Conservation (phyloP, 345 rosid genomes). For the Orychophragmus violaceus region DNA sequence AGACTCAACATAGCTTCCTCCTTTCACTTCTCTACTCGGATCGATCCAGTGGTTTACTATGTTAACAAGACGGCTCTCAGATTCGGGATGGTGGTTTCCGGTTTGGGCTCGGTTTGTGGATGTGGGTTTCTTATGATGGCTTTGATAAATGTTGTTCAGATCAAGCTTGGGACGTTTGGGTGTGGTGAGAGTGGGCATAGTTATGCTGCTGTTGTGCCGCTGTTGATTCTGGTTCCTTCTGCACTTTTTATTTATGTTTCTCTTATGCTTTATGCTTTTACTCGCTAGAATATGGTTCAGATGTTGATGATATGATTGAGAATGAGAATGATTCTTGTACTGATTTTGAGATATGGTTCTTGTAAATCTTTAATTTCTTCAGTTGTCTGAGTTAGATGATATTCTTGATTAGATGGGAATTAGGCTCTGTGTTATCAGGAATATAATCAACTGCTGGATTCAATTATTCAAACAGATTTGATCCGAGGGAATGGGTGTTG, state of each 20-base stretch:
- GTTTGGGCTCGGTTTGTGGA: conserved; percentile 66
- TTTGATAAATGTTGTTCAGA: conserved; percentile 64
- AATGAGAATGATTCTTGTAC: conserved; percentile 19
- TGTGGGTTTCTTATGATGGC: conserved; percentile 71
- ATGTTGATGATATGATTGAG: conserved; percentile 12
- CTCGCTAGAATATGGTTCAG: conserved; percentile 32
- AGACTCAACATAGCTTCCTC: conserved; percentile 35
- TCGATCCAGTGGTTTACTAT: conserved; percentile 25
- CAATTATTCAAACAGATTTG: conserved; percentile 16
- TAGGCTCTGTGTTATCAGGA: conserved; percentile 2
- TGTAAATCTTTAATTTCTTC: conserved; percentile 4
- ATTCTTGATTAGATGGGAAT: not conserved
- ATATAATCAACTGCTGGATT: conserved; percentile 8
- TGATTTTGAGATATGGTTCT: conserved; percentile 3
- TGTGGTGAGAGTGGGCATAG: conserved; percentile 62
- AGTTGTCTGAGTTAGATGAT: not conserved
- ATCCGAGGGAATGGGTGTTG: conserved; percentile 23
- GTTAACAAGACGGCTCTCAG: conserved; percentile 54
- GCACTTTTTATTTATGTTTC: conserved; percentile 52
- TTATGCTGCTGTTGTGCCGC: conserved; percentile 66
- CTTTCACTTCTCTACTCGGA: conserved; percentile 14
- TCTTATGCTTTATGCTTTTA: conserved; percentile 59
- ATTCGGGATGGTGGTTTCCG: conserved; percentile 69
- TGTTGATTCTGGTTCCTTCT: conserved; percentile 56
- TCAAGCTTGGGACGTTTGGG: conserved; percentile 65